Evolutionary conservation across 371 early-diverging fungal species (phyloP), one percentile per base, ranked within the genome.

Genomic region (Enterocytospora artemiae): DNA sequence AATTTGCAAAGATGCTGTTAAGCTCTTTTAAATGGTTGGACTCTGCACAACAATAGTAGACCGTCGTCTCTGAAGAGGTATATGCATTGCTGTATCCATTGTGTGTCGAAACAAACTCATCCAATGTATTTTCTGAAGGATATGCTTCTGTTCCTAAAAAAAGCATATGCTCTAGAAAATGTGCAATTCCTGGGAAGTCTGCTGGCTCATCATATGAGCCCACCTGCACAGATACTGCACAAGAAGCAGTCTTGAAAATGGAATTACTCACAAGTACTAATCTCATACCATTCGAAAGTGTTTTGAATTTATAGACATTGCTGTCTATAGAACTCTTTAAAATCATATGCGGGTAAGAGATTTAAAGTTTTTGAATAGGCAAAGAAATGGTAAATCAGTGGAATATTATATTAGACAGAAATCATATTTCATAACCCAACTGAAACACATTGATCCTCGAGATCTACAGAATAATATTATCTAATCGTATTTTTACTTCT

Each of bases 141-240:
- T 67, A 69, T 39, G 55, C 54, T 34, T 65, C 65, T 18, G 81
- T 81, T 0, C 83, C 83, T 89, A 92, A 86, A 75, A 92, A 91
- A 39, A 91, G 80, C 72, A 96, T 74, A 76, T 96, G 97, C 75
- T 96, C 97, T 73, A 88, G 87, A 73, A 94, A 96, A 78, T 96
- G 97, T 12, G 95, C 93, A 62, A 96, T 77, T 0, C 97, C 97
- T 69, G 85, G 87, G 37, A 85, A 77, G 52, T 83, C 82, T 48
- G 80, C 31, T 22, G 82, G 69, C 78, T 85, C 83, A n/a, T 69
- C 63, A 62, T 70, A 77, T 64, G 80, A 85, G 18, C 97, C 97
- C 12, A 93, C 90, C 73, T 87, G 86, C 20, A 93, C 90, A 18
- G 72, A 75, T 22, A 78, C 33, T 0, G 76, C 59, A 51, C 61